These are phyloP conservation scores for Aureobasidium namibiae DNA, from an alignment of 2,329 filamentous ascomycete genomes.

Conservation along the genomic window DNA sequence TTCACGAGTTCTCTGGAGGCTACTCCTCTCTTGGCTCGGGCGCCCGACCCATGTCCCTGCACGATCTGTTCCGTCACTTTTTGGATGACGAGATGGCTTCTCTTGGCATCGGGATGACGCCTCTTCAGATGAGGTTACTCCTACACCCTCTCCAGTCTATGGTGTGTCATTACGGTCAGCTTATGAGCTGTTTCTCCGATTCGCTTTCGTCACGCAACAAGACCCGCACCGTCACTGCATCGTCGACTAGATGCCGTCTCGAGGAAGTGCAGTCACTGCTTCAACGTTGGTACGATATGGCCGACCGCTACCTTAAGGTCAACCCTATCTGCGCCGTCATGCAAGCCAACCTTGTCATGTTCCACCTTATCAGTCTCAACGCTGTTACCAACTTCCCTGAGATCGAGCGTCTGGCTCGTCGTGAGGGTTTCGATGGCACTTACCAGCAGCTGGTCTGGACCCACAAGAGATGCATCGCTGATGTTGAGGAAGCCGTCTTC, in stretches of 20 bases:
- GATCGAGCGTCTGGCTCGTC: slow-evolving; percentile 57
- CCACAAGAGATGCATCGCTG: slow-evolving; percentile 55
- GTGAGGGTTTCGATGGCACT: slow-evolving; percentile 49
- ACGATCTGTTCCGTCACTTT: slow-evolving; percentile 60
- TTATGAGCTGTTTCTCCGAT: slow-evolving; percentile 58
- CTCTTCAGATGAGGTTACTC: slow-evolving; percentile 55
- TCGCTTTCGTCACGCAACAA: slow-evolving; percentile 38
- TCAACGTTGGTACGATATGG: slow-evolving; percentile 60
- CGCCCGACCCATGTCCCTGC: slow-evolving; percentile 50
- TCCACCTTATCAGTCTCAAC: slow-evolving; percentile 63
- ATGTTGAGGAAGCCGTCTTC: slow-evolving; percentile 55
- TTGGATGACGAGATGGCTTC: slow-evolving; percentile 53
- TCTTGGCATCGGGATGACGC: slow-evolving; percentile 45
- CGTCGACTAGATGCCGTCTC: slow-evolving; percentile 52
- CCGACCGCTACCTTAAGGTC: slow-evolving; percentile 46
- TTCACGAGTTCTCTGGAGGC: slow-evolving; percentile 47
- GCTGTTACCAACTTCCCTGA: slow-evolving; percentile 59
- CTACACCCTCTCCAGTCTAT: slow-evolving; percentile 61
- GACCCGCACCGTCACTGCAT: slow-evolving; percentile 47
- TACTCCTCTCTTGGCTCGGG: slow-evolving; percentile 47
- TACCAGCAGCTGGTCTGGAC: slow-evolving; percentile 47
- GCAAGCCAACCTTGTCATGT: slow-evolving; percentile 58
- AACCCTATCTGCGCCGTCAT: slow-evolving; percentile 52
- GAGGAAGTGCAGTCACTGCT: slow-evolving; percentile 58
- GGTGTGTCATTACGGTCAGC: slow-evolving; percentile 56